A percentile compares a stretch with the other conserved stretches of the same genome.
phyloP scores from a whole-genome alignment of 768 basidiomycete genomes.

The Lentinula aciculospora region DNA sequence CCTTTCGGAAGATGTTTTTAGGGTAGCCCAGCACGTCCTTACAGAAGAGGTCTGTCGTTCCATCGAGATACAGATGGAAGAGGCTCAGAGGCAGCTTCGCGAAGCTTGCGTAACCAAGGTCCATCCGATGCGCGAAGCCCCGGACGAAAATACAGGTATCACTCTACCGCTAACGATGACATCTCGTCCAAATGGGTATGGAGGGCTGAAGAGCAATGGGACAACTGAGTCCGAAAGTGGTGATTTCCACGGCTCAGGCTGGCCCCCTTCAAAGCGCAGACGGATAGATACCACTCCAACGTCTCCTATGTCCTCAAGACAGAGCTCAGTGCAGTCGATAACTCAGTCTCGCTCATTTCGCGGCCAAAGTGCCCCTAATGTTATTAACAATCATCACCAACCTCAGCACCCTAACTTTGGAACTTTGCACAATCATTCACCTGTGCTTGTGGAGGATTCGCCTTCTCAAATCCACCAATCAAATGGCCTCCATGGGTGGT shows the following conservation, averaged over 20 bases:
- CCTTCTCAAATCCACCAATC: no score
- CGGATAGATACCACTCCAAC: not conserved
- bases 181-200: not conserved
- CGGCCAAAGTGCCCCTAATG: not conserved
- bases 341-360: not conserved
- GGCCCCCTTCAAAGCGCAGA: not conserved
- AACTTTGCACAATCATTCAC: not conserved
- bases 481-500: no score
- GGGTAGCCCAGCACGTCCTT: conserved; percentile 15
- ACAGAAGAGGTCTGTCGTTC: conserved; percentile 19
- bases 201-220: not conserved
- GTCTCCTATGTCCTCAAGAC: not conserved
- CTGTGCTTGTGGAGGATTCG: no score
- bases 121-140: not conserved
- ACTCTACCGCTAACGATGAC: not conserved
- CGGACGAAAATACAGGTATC: not conserved
- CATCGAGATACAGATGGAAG: conserved; percentile 11
- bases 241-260: not conserved
- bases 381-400: not conserved
- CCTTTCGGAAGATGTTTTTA: conserved; percentile 7
- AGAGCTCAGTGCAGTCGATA: not conserved
- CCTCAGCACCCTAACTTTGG: not conserved
- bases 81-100: conserved; percentile 7
- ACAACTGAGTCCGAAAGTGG: not conserved
- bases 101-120: not conserved